Percentiles rank a stretch among this genome's conserved stretches.
phyloP scores from a whole-genome alignment of 2,329 filamentous ascomycete genomes.

The Aspergillus chevalieri region DNA sequence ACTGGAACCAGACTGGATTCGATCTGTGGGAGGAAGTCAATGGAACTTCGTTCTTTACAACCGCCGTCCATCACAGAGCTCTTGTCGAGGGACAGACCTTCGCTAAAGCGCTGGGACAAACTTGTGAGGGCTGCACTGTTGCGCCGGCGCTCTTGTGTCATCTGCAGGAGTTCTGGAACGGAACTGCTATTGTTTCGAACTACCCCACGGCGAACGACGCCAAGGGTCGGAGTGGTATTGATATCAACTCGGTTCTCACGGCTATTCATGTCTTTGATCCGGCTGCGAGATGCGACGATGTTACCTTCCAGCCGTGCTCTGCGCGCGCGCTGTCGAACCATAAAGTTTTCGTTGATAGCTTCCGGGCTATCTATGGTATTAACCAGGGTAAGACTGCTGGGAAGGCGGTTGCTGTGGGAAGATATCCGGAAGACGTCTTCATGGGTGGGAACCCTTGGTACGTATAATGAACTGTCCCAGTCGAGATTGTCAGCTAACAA shows the following conservation, averaged over 20 bases:
- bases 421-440: conserved; percentile 65
- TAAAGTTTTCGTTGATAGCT: conserved; percentile 67
- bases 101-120: conserved; percentile 56
- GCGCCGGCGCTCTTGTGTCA: conserved; percentile 67
- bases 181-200: conserved; percentile 59
- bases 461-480: conserved; percentile 38
- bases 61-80: conserved; percentile 60
- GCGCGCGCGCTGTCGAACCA: conserved; percentile 63
- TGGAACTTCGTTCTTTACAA: conserved; percentile 71
- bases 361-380: conserved; percentile 62
- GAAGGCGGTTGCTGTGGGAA: conserved; percentile 42
- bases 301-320: conserved; percentile 70
- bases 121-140: conserved; percentile 54
- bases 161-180: conserved; percentile 66
- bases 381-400: conserved; percentile 19
- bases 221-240: conserved; percentile 60
- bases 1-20: conserved; percentile 50
- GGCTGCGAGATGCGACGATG: conserved; percentile 19
- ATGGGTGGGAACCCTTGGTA: conserved; percentile 74
- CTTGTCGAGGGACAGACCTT: conserved; percentile 53
- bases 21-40: conserved; percentile 78
- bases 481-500: background rate
- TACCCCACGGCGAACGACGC: conserved; percentile 32
- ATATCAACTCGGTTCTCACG: conserved; percentile 59
- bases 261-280: conserved; percentile 34